Conservation (phyloP, 2,329 filamentous ascomycete species). For the Clonostachys sp. region DNA sequence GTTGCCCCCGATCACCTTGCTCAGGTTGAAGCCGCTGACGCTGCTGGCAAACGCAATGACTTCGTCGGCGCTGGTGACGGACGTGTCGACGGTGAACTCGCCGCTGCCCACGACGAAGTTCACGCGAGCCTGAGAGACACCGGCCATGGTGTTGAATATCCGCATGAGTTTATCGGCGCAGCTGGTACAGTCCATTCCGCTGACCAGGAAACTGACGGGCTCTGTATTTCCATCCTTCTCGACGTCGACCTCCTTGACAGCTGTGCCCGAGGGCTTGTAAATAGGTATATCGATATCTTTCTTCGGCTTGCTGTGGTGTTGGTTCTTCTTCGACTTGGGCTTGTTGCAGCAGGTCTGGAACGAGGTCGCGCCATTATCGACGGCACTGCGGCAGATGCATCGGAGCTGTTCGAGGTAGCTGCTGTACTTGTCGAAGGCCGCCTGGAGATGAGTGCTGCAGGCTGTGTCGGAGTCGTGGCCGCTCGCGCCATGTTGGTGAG, state of each 20-base stretch:
- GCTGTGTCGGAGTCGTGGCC: slow-evolving; percentile 9
- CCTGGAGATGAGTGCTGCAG: slow-evolving; percentile 11
- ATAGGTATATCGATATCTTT: not conserved
- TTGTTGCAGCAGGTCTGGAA: slow-evolving; percentile 7
- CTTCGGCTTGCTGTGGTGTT: not conserved
- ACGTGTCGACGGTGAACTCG: slow-evolving; percentile 20
- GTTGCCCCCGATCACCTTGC: slow-evolving; percentile 11
- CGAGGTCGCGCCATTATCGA: slow-evolving; percentile 6
- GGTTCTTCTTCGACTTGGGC: not conserved
- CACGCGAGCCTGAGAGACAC: slow-evolving; percentile 22
- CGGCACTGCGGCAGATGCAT: slow-evolving; percentile 16
- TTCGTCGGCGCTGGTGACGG: slow-evolving; percentile 14
- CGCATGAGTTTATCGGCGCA: slow-evolving; percentile 26
- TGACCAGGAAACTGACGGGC: slow-evolving; percentile 17
- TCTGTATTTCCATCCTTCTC: slow-evolving; percentile 17
- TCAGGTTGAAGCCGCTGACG: slow-evolving; percentile 15
- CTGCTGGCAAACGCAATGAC: slow-evolving; percentile 12
- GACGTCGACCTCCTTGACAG: slow-evolving; percentile 8
- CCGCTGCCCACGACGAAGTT: slow-evolving; percentile 31
- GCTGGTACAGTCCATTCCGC: slow-evolving; percentile 29
- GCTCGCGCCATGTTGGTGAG: slow-evolving; percentile 10
- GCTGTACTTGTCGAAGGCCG: slow-evolving; percentile 14
- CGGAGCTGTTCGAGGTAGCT: slow-evolving; percentile 14
- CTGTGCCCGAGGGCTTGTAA: not conserved
- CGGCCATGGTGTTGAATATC: slow-evolving; percentile 13